Evolutionary conservation across 139 green algal species (phyloP).

Genomic region (Chlorella sp.): DNA sequence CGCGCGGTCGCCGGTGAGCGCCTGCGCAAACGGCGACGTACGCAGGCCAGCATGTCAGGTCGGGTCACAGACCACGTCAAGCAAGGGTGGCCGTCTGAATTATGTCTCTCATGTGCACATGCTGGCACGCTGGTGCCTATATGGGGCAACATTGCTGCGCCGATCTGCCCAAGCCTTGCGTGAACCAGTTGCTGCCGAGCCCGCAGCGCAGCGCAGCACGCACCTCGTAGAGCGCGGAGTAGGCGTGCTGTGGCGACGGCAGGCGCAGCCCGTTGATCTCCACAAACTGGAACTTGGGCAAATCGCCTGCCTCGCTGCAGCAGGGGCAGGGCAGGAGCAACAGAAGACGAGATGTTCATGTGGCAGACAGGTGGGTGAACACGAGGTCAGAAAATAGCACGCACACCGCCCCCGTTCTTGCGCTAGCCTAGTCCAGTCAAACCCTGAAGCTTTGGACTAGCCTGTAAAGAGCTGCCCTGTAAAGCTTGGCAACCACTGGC

Average conservation of each 20-base stretch:
- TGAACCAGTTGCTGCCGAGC: neutral
- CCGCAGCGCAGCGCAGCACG: neutral
- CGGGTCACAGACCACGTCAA: too few relatives aligned
- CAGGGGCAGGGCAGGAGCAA: too few relatives aligned
- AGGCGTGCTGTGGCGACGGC: conserved; percentile 88
- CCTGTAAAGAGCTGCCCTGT: too few relatives aligned
- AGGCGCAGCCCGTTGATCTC: conserved; percentile 93
- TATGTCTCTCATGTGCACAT: neutral
- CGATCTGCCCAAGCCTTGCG: neutral
- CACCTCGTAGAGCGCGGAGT: conserved; percentile 83
- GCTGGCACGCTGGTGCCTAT: neutral
- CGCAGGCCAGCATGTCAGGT: too few relatives aligned
- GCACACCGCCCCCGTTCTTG: too few relatives aligned
- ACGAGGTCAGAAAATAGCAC: too few relatives aligned
- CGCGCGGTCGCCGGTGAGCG: conserved; percentile 77
- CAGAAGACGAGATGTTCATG: too few relatives aligned
- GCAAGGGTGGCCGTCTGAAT: neutral
- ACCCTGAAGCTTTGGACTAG: too few relatives aligned
- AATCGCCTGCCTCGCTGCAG: conserved; percentile 17
- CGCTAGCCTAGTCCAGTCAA: too few relatives aligned
- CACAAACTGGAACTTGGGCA: conserved; percentile 85
- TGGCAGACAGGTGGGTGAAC: too few relatives aligned
- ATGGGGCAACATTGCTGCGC: neutral
- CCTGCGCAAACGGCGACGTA: conserved; percentile 44
- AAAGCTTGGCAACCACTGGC: too few relatives aligned